These are phyloP conservation scores for Amaranthus palmeri DNA, from an alignment of 148 eudicot genomes.

Conservation along the genomic window DNA sequence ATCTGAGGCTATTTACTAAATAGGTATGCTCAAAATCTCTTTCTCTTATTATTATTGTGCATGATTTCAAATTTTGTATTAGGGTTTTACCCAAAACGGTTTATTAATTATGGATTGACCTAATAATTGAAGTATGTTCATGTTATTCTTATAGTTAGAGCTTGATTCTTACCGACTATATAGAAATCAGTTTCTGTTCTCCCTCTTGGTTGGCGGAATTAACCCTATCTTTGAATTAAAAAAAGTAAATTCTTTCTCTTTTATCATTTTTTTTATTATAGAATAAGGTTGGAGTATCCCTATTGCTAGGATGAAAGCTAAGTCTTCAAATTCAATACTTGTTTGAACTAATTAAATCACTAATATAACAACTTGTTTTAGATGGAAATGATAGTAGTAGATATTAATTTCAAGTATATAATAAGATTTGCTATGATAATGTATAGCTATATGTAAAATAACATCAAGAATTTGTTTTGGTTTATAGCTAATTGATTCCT, in stretches of 20 bases:
- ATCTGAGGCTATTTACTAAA: slow-evolving; percentile 1
- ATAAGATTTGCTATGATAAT: background rate
- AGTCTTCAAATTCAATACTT: too few species aligned
- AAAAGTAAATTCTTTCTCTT: too few species aligned
- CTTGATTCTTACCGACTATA: too few species aligned
- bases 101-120: background rate
- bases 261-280: too few species aligned
- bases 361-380: too few species aligned
- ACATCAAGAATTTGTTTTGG: background rate
- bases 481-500: background rate
- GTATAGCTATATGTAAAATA: background rate
- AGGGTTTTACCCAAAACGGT: background rate
- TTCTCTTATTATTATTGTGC: background rate
- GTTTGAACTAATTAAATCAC: too few species aligned
- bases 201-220: too few species aligned
- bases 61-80: background rate
- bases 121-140: background rate
- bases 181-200: too few species aligned
- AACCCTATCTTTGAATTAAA: too few species aligned
- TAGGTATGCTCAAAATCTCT: slow-evolving; percentile 14
- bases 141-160: background rate
- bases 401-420: background rate
- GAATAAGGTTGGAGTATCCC: too few species aligned
- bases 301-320: too few species aligned
- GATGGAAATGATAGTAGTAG: too few species aligned